Conservation (phyloP, 768 basidiomycete species). For the Guyanaporus albipodus region DNA sequence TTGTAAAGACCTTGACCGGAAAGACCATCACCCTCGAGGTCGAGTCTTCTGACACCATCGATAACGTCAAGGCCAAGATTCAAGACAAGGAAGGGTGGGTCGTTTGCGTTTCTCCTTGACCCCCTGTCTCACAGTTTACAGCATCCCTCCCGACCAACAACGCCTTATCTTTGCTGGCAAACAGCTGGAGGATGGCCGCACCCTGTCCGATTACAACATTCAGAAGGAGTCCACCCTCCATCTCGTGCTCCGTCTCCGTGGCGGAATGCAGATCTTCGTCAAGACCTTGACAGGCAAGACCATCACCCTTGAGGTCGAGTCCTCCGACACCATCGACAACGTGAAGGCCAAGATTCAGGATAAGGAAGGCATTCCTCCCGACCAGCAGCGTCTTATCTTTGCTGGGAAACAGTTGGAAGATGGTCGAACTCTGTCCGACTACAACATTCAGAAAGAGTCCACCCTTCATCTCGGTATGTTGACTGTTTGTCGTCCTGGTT, state of each 20-base stretch:
- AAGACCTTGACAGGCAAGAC: slow-evolving; percentile 88
- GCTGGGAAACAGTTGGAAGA: slow-evolving; percentile 93
- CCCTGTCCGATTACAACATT: slow-evolving; percentile 86
- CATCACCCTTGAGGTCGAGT: slow-evolving; percentile 87
- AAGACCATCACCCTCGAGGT: slow-evolving; percentile 62
- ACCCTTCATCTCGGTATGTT: slow-evolving; percentile 49
- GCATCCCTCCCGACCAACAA: slow-evolving; percentile 86
- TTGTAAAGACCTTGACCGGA: slow-evolving; percentile 84
- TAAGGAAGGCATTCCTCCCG: slow-evolving; percentile 86
- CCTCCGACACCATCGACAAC: slow-evolving; percentile 83
- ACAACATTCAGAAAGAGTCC: slow-evolving; percentile 89
- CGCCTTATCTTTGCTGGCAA: slow-evolving; percentile 97
- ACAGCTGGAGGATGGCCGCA: slow-evolving; percentile 92
- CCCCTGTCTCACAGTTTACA: slow-evolving; percentile 5
- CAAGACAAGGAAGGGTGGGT: slow-evolving; percentile 65
- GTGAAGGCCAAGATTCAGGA: slow-evolving; percentile 93
- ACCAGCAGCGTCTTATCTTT: slow-evolving; percentile 88
- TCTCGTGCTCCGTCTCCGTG: slow-evolving; percentile 83
- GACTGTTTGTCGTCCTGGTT: accelerated
- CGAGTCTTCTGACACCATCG: slow-evolving; percentile 27
- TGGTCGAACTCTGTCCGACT: slow-evolving; percentile 85
- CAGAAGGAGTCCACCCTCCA: slow-evolving; percentile 96
- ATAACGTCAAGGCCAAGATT: slow-evolving; percentile 40
- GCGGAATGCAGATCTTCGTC: slow-evolving; percentile 84
- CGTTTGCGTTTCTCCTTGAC: accelerated